A percentile compares a stretch with the other conserved stretches of the same genome.
These are phyloP conservation scores for Fraxinus greggii DNA, from an alignment of 305 asterid genomes.

Conservation along the genomic window DNA sequence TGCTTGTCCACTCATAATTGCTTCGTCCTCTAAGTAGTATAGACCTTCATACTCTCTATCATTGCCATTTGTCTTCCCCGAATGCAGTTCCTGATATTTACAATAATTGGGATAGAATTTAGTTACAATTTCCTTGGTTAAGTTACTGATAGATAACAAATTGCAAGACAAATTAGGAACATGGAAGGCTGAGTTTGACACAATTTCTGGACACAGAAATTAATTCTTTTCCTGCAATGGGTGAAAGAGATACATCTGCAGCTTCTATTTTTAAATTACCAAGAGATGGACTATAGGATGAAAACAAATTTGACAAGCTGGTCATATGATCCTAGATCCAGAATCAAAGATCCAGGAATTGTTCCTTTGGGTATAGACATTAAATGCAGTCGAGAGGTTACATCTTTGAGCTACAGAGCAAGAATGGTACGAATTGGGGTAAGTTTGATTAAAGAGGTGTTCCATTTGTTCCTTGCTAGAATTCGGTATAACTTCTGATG, in stretches of 20 bases:
- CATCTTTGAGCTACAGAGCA: not conserved
- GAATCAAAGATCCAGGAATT: not conserved
- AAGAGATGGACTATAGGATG: not conserved
- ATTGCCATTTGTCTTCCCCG: not conserved
- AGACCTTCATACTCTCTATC: not conserved
- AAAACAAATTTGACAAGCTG: not conserved
- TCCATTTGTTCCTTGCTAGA: not conserved
- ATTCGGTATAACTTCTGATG: not conserved
- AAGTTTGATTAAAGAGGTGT: not conserved
- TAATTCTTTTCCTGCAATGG: not conserved
- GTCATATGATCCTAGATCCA: not conserved
- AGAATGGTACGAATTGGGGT: not conserved
- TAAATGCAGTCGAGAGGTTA: not conserved
- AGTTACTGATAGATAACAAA: not conserved
- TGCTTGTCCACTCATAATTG: not conserved
- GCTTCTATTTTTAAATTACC: not conserved
- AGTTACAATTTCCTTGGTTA: not conserved
- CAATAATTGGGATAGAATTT: not conserved
- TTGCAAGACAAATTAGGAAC: not conserved
- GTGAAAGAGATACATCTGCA: not conserved
- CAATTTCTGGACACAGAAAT: not conserved
- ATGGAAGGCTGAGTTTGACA: not conserved
- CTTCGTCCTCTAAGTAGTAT: not conserved
- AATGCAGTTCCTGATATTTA: not conserved
- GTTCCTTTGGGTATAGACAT: not conserved